Evolutionary conservation across 805 yeast species (phyloP).

Genomic region (Sporopachydermia lactativora): DNA sequence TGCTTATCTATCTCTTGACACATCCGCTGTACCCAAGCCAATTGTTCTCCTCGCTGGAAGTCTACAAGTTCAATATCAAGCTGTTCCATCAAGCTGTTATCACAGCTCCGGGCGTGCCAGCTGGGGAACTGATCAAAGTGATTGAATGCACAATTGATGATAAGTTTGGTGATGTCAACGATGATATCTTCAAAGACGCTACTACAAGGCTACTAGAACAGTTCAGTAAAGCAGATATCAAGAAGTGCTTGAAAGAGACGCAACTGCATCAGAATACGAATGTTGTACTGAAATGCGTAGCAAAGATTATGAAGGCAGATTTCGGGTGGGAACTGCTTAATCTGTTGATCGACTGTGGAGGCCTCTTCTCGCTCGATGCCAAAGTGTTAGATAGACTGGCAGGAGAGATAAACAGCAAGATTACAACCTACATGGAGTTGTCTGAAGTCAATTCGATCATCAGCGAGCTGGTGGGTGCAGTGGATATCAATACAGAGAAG

Average conservation of each 20-base stretch:
- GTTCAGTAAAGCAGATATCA: conserved; percentile 44
- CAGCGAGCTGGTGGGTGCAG: conserved; percentile 15
- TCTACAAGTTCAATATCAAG: conserved; percentile 40
- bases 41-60: conserved; percentile 39
- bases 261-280: conserved; percentile 19
- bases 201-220: conserved; percentile 55
- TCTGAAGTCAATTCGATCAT: conserved; percentile 12
- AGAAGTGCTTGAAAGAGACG: conserved; percentile 24
- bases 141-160: conserved; percentile 22
- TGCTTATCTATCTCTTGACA: conserved; percentile 62
- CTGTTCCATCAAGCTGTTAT: conserved; percentile 72
- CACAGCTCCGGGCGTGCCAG: conserved; percentile 57
- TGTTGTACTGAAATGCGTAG: conserved; percentile 22
- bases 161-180: conserved; percentile 14
- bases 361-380: conserved; percentile 50
- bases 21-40: conserved; percentile 76
- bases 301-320: conserved; percentile 29
- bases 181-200: conserved; percentile 53
- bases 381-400: conserved; percentile 33
- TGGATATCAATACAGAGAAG: conserved; percentile 6
- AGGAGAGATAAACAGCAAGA: conserved; percentile 30
- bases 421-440: conserved; percentile 21
- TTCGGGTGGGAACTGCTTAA: conserved; percentile 50
- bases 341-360: conserved; percentile 58
- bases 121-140: conserved; percentile 40